Conservation (phyloP, 768 basidiomycete species). For the Pluteus cervinus region DNA sequence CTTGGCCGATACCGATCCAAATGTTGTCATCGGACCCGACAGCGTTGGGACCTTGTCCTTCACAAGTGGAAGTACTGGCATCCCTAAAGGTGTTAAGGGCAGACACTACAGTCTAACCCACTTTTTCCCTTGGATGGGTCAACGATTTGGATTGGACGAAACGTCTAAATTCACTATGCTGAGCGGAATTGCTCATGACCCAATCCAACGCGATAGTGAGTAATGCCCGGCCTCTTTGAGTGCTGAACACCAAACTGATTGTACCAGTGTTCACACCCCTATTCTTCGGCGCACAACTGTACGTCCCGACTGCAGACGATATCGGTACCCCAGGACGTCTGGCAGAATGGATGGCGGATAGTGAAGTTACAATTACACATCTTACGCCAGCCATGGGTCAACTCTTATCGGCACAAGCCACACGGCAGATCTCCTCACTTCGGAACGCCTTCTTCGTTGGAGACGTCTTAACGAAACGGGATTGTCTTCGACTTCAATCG, state of each 20-base stretch:
- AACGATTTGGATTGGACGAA: conserved; percentile 70
- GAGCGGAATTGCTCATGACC: conserved; percentile 98
- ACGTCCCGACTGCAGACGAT: conserved; percentile 94
- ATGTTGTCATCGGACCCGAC: conserved; percentile 88
- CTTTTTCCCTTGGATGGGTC: conserved; percentile 99
- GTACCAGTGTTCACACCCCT: conserved; percentile 86
- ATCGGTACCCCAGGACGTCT: conserved; percentile 95
- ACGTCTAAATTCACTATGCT: conserved; percentile 94
- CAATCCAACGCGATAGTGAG: conserved; percentile 97
- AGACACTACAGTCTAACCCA: conserved; percentile 95
- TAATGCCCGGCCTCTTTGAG: conserved; percentile 11
- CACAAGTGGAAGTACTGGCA: conserved; percentile 95
- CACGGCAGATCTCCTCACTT: conserved; percentile 85
- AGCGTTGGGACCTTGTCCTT: conserved; percentile 92
- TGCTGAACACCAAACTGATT: conserved; percentile 5
- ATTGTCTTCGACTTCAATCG: conserved; percentile 89
- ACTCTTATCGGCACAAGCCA: conserved; percentile 73
- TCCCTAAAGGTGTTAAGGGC: conserved; percentile 96
- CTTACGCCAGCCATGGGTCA: conserved; percentile 99
- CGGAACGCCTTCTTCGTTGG: conserved; percentile 96
- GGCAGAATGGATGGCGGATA: conserved; percentile 97
- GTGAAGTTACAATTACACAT: conserved; percentile 90
- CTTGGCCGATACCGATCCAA: conserved; percentile 68
- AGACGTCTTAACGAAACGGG: conserved; percentile 97
- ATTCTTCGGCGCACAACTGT: conserved; percentile 92